These are phyloP conservation scores for Fusarium nanum DNA, from an alignment of 2,329 filamentous ascomycete genomes.

Conservation along the genomic window DNA sequence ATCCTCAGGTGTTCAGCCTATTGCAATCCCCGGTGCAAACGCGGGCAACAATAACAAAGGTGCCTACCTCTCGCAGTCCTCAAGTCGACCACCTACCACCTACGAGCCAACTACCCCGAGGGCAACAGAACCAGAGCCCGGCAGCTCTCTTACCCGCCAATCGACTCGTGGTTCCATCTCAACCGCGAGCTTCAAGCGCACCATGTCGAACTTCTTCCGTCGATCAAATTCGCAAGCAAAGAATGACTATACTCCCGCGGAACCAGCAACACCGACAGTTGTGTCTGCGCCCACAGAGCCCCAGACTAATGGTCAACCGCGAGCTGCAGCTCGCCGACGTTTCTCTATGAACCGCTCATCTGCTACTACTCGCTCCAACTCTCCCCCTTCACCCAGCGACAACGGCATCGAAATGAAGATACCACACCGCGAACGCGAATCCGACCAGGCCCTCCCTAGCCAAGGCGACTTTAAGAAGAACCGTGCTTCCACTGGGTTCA, in stretches of 20 bases:
- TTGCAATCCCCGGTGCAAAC: conserved; percentile 37
- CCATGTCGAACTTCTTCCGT: conserved; percentile 63
- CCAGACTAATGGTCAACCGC: conserved; percentile 47
- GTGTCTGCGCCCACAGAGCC: conserved; percentile 42
- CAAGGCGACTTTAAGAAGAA: conserved; percentile 63
- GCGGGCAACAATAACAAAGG: conserved; percentile 20
- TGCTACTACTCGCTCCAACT: conserved; percentile 60
- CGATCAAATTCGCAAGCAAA: conserved; percentile 54
- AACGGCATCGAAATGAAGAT: conserved; percentile 58
- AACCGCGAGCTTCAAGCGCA: conserved; percentile 60
- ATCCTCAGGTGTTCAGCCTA: conserved; percentile 39
- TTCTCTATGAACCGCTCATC: conserved; percentile 62
- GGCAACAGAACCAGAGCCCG: conserved; percentile 44
- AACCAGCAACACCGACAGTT: conserved; percentile 45
- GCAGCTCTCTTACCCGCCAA: conserved; percentile 53
- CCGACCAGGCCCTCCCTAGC: conserved; percentile 53
- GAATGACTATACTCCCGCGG: conserved; percentile 37
- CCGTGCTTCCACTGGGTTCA: conserved; percentile 63
- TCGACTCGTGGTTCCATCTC: conserved; percentile 57
- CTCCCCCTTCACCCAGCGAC: conserved; percentile 61
- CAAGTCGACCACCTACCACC: conserved; percentile 34
- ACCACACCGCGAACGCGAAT: conserved; percentile 39
- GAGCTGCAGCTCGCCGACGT: conserved; percentile 50
- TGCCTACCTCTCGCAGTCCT: conserved; percentile 35
- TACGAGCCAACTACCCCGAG: conserved; percentile 40